These are phyloP conservation scores for Neurospora tetrasperma DNA, from an alignment of 495 filamentous ascomycete species.

Conservation along the genomic window DNA sequence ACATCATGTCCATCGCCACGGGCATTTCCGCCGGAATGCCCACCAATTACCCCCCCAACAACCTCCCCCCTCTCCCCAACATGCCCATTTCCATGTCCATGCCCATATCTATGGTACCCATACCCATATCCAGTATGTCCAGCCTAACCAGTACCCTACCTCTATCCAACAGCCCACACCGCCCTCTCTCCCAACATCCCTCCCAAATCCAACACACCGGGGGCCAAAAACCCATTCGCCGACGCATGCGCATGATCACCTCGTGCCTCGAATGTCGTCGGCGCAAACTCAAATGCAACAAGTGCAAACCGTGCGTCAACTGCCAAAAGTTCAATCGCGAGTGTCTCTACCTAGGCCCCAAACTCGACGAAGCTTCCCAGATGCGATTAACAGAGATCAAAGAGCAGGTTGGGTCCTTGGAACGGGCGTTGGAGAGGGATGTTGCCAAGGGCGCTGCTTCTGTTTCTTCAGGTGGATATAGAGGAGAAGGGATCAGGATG, in stretches of 20 bases:
- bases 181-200: neutral
- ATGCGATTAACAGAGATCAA: constrained; percentile 56
- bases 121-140: neutral
- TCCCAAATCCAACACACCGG: neutral
- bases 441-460: constrained; percentile 24
- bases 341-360: constrained; percentile 54
- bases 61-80: neutral
- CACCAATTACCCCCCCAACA: neutral
- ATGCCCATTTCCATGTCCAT: neutral
- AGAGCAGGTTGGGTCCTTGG: constrained; percentile 56
- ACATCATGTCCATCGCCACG: no score
- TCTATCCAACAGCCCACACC: neutral
- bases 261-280: constrained; percentile 63
- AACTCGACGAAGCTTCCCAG: constrained; percentile 50
- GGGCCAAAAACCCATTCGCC: constrained; percentile 38
- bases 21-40: neutral
- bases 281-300: constrained; percentile 75
- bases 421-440: constrained; percentile 51
- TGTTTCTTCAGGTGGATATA: neutral
- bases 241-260: constrained; percentile 59
- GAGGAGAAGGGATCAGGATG: neutral
- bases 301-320: constrained; percentile 59
- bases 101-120: no score
- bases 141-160: neutral
- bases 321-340: constrained; percentile 51